phyloP scores from a whole-genome alignment of 495 filamentous ascomycete genomes.

The Talaromyces liani region DNA sequence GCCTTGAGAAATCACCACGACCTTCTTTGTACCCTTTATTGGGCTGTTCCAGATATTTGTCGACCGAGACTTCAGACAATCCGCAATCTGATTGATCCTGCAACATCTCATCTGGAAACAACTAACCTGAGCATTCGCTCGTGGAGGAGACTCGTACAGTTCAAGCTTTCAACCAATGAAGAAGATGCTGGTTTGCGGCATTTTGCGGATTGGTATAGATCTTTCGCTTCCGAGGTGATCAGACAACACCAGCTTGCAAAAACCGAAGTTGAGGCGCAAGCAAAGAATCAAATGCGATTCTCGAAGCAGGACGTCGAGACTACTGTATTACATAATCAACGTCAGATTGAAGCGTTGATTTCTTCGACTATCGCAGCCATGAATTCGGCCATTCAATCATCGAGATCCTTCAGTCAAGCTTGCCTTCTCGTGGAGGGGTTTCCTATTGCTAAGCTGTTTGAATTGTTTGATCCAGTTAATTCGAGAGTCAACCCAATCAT shows the following conservation, averaged over 20 bases:
- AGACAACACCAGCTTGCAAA: constrained; percentile 52
- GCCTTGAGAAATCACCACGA: constrained; percentile 91
- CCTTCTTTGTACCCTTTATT: constrained; percentile 83
- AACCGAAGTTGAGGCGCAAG: constrained; percentile 54
- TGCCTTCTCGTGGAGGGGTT: constrained; percentile 26
- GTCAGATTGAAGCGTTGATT: constrained; percentile 51
- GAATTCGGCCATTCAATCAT: constrained; percentile 37
- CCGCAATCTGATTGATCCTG: constrained; percentile 69
- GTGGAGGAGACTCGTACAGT: constrained; percentile 73
- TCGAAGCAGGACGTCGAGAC: constrained; percentile 45
- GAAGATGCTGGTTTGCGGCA: constrained; percentile 42
- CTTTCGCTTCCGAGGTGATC: constrained; percentile 47
- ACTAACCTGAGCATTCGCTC: constrained; percentile 75
- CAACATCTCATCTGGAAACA: constrained; percentile 74
- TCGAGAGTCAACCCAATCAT: constrained; percentile 30
- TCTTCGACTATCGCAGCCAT: constrained; percentile 47
- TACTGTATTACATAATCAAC: constrained; percentile 54
- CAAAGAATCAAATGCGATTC: constrained; percentile 28
- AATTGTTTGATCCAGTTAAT: constrained; percentile 29
- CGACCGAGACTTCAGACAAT: constrained; percentile 66
- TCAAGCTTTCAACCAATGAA: constrained; percentile 58
- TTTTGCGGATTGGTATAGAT: constrained; percentile 65
- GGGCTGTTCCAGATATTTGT: constrained; percentile 63
- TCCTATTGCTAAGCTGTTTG: constrained; percentile 28
- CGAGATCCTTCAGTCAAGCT: constrained; percentile 28